Conservation (phyloP, 331 rosid genomes). For the Stylosanthes scabra region DNA sequence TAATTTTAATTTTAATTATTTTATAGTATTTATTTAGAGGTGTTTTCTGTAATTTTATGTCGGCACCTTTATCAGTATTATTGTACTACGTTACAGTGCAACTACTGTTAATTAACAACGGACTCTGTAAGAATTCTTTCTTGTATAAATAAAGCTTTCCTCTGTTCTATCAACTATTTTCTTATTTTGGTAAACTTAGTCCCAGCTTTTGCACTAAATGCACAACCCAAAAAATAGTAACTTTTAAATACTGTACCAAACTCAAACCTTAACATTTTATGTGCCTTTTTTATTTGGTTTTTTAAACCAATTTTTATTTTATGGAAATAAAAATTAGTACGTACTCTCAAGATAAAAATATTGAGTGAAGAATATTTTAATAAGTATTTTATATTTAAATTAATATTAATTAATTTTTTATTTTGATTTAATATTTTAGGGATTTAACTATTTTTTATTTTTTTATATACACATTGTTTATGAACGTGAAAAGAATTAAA, state of each 20-base stretch:
- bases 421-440: too few species aligned
- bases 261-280: background rate
- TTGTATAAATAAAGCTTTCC: background rate
- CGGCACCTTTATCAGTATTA: conserved; percentile 48
- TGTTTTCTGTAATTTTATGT: background rate
- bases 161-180: background rate
- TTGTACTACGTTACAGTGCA: background rate
- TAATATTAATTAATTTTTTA: too few species aligned
- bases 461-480: too few species aligned
- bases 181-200: background rate
- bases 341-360: too few species aligned
- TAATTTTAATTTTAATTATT: background rate
- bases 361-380: too few species aligned
- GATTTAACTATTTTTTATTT: too few species aligned
- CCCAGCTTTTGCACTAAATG: background rate
- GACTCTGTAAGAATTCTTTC: background rate
- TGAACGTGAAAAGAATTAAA: too few species aligned
- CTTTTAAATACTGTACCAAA: background rate
- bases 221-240: background rate
- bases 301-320: too few species aligned
- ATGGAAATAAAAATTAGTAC: too few species aligned
- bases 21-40: too few species aligned
- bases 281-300: background rate
- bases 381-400: too few species aligned
- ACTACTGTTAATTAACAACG: background rate